Base-by-base conservation (phyloP, 1,284 basidiomycete genomes). In the Somion occarium region DNA sequence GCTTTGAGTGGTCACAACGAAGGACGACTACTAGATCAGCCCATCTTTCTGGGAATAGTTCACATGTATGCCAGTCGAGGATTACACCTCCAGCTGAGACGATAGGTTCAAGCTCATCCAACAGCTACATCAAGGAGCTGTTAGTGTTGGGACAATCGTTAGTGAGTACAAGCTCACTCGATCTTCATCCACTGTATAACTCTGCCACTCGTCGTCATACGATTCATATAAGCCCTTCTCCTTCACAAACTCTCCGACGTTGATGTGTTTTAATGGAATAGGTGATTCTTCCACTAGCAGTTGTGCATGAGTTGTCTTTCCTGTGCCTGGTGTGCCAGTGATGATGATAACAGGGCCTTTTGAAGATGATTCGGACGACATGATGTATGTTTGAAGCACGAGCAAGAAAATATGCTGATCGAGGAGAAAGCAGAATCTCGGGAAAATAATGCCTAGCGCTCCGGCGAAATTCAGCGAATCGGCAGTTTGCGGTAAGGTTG, bases 51-150 rank as follows among this genome's bases (percentile, higher is more conserved):
- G 97, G 97, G 62, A 95, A 99, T 34, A 88, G 72, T 53, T 95
- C 92, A 64, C 93, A 97, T 26, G 93, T 93, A 68, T 99, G 97
- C 91, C 97, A 98, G 68, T 99, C 97, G 24, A 99, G 80, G 50
- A 99, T 85, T 60, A 97, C 75, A 11, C 94, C 94, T 48, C 90
- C 88, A 38, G 69, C 69, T 0, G 75, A 69, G 1, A 79, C 79
- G 46, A 84, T 61, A 0, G 85, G 82, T 69, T 98, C 93, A 30
- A 98, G 74, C 65, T 93, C 88, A 65, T 98, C 95, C 37, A 98
- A 71, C 26, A 97, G 71, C 88, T 94, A 60, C 23, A n/a, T n/a
- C n/a, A 34, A 20, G 26, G 15, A 30, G 46, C 24, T 45, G 34
- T 23, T 23, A 48, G 37, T 34, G 30, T 34, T 46, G 38, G 20